These are phyloP conservation scores for Paraconiothyrium brasiliense DNA, from an alignment of 2,329 filamentous ascomycete species.

Conservation along the genomic window DNA sequence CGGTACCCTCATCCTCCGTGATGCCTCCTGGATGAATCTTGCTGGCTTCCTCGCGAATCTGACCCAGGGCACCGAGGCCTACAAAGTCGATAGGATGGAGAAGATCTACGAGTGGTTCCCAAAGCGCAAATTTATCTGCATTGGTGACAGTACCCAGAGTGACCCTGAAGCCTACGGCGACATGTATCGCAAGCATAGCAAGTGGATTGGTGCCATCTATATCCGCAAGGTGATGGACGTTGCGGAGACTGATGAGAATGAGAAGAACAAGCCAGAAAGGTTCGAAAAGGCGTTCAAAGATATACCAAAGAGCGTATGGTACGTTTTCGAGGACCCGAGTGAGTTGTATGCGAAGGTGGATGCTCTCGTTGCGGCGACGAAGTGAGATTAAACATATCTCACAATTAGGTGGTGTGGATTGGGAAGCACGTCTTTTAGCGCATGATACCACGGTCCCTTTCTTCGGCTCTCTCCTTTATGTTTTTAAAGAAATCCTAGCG, in stretches of 20 bases:
- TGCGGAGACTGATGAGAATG: constrained; percentile 77
- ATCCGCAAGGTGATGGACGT: constrained; percentile 86
- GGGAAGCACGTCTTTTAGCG: not conserved
- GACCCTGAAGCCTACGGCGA: constrained; percentile 92
- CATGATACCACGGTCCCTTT: constrained; percentile 3
- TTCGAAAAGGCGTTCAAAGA: constrained; percentile 86
- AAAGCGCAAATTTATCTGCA: constrained; percentile 77
- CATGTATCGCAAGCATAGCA: constrained; percentile 72
- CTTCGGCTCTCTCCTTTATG: no score
- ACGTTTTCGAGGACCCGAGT: constrained; percentile 79
- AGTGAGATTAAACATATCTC: not conserved
- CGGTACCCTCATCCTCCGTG: constrained; percentile 84
- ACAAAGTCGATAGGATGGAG: constrained; percentile 82
- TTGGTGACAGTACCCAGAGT: constrained; percentile 91
- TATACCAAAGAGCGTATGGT: constrained; percentile 76
- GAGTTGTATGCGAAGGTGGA: constrained; percentile 64
- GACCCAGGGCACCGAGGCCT: constrained; percentile 81
- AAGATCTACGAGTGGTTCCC: constrained; percentile 85
- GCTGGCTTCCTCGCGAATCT: constrained; percentile 80
- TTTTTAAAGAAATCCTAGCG: no score
- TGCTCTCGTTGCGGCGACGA: constrained; percentile 28
- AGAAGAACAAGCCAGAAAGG: constrained; percentile 70
- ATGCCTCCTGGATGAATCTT: constrained; percentile 86
- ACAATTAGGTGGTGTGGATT: not conserved
- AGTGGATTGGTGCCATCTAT: constrained; percentile 84